phyloP scores from a whole-genome alignment of 2,329 filamentous ascomycete species.

The Tolypocladium pustulatum region DNA sequence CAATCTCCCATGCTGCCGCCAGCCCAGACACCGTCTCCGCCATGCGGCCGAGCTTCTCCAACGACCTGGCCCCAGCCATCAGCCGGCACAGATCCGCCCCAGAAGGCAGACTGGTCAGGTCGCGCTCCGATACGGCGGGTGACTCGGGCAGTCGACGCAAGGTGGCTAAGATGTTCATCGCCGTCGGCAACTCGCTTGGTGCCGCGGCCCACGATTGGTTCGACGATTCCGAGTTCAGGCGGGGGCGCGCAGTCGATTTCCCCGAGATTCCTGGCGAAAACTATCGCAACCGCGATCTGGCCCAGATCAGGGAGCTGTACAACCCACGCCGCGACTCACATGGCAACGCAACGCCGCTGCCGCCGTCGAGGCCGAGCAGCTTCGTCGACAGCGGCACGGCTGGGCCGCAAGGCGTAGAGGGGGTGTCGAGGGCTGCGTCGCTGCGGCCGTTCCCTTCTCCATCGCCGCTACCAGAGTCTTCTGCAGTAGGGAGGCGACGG shows the following conservation, averaged over 20 bases:
- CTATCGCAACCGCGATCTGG: slow-evolving; percentile 14
- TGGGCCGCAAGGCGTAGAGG: background rate
- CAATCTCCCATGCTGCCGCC: background rate
- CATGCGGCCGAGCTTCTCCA: background rate
- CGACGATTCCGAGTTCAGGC: slow-evolving; percentile 37
- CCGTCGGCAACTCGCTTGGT: slow-evolving; percentile 33
- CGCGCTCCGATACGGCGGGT: background rate
- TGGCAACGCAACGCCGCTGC: slow-evolving; percentile 17
- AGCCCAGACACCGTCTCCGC: background rate
- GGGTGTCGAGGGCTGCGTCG: background rate
- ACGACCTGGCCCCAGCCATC: background rate
- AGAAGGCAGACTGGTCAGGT: background rate
- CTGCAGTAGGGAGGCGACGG: background rate
- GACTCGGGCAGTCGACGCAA: slow-evolving; percentile 25
- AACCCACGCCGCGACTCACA: slow-evolving; percentile 21
- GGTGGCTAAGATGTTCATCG: slow-evolving; percentile 31
- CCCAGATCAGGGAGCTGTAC: slow-evolving; percentile 27
- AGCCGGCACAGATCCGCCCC: background rate
- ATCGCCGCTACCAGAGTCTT: background rate
- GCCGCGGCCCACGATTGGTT: slow-evolving; percentile 35
- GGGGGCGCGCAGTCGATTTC: slow-evolving; percentile 35
- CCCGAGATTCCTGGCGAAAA: slow-evolving; percentile 45
- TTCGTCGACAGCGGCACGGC: slow-evolving; percentile 12
- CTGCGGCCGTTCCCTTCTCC: background rate
- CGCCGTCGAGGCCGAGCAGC: slow-evolving; percentile 26